A percentile compares a stretch with the other conserved stretches of the same genome.
Conservation (phyloP, 805 yeast species). For the Spathaspora gorwiae region DNA sequence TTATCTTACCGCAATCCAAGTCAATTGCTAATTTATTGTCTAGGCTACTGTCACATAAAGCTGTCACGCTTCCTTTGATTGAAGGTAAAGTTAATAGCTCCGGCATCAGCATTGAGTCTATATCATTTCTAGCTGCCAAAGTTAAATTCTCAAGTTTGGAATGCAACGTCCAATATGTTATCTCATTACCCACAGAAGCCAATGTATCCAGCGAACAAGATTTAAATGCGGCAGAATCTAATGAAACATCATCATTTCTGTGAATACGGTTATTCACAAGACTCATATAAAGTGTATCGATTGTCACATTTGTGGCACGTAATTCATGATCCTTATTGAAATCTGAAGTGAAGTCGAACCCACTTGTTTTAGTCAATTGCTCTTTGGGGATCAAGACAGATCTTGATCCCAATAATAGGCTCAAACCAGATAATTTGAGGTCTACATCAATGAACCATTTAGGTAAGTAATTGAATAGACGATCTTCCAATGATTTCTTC, state of each 20-base stretch:
- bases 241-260: neutral
- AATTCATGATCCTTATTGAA: slow-evolving; percentile 16
- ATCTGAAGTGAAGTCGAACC: slow-evolving; percentile 13
- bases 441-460: slow-evolving; percentile 28
- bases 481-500: slow-evolving; percentile 7
- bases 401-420: slow-evolving; percentile 30
- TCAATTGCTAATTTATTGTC: slow-evolving; percentile 11
- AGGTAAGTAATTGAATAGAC: slow-evolving; percentile 24
- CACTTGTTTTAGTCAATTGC: slow-evolving; percentile 9
- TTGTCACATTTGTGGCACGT: slow-evolving; percentile 10
- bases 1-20: slow-evolving; percentile 13
- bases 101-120: slow-evolving; percentile 9
- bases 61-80: slow-evolving; percentile 2
- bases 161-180: slow-evolving; percentile 20
- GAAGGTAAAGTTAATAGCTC: slow-evolving; percentile 3
- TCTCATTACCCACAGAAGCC: slow-evolving; percentile 8
- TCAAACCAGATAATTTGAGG: slow-evolving; percentile 12
- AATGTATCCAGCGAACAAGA: slow-evolving; percentile 28
- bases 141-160: slow-evolving; percentile 13
- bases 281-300: neutral
- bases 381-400: slow-evolving; percentile 32
- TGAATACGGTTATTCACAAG: slow-evolving; percentile 9
- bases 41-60: neutral
- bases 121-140: slow-evolving; percentile 11
- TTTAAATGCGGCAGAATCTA: slow-evolving; percentile 3